Base-by-base conservation (phyloP, 1,284 basidiomycete genomes). In the Trichosporon faecale region DNA sequence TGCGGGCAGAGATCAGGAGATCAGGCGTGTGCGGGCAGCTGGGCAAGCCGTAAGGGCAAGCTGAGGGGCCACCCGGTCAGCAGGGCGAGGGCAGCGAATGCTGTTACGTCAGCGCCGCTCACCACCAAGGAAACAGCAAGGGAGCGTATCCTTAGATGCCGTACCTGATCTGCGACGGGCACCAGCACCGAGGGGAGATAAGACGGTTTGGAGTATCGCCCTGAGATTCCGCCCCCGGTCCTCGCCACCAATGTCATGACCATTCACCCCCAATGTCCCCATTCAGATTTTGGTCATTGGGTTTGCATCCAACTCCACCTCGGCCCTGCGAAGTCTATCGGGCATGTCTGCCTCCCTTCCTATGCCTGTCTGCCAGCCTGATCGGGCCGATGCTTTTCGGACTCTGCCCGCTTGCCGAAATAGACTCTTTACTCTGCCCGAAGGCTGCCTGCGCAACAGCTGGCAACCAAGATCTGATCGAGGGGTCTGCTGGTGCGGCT, bases 121-220 rank as follows among this genome's bases (percentile, higher is more conserved):
- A 16, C 57, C 49, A 21, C 57, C 57, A 61, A 23, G 27, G 27
- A 18, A n/a, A 6, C 11, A 8, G 2, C 35, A 14, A 37, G 35
- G 11, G 35, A 12, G 3, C 11, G 11, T 18, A 18, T n/a, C 23
- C 57, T 31, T n/a, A 31, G 18, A 31, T 33, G 27, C 18, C 29
- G 57, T 61, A n/a, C 57, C 57, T 61, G 57, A 61, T 61, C 57
- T 61, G 57, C 57, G 23, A 31, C 16, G 21, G 16, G 27, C 29
- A 61, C 29, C 29, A 31, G 57, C 21, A 4, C 27, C 57, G 27
- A 18, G 57, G 57, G 57, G 57, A 61, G 57, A 57, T 61, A 33
- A 61, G 16, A 61, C 57, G 57, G 57, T 52, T 5, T 52, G 49
- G 9, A 25, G 18, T 21, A 4, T 12, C 3, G 8, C 49, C 49